Base-by-base conservation (phyloP, 2,329 filamentous ascomycete species). In the Incumbomyces lentus region DNA sequence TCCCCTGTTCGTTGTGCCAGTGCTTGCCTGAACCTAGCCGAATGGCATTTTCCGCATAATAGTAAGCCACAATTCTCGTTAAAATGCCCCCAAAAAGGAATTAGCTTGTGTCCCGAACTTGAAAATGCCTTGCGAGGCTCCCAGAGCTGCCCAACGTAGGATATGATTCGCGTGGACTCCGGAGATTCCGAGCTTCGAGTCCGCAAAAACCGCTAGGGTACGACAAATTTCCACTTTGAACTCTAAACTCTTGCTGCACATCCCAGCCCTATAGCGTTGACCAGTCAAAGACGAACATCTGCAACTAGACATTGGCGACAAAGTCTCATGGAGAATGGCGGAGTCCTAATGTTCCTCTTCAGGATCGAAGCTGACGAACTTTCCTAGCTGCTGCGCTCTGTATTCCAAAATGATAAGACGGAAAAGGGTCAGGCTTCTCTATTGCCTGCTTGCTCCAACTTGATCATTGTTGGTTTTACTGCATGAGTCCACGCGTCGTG, bases 101-200 rank as follows among this genome's bases (percentile, higher is more conserved):
- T 19, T 34, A 34, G 29, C n/a, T 33, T n/a, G n/a, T 13, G 18
- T 26, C 22, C 22, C 22, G 13, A 42, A 42, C 22, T 8, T 8
- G 13, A 42, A 42, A 42, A 42, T 33, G 40, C 40, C 40, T 42
- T 22, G 32, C 40, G 33, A 42, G 40, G 40, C 40, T 42, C 7
- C n/a, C 30, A 14, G 5, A 8, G 22, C 5, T 26, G 36, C 17
- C 36, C 16, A 12, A 19, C 13, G 30, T 11, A 17, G 30, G 29
- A 33, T 30, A 16, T 26, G 26, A 32, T 42, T 10, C 26, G 7
- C 40, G 12, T 8, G 30, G 40, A 18, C n/a, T 22, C 40, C 30
- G 8, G 12, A 42, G 33, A 17, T 11, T 10, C 29, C 8, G 6
- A 14, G 14, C 26, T 30, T 11, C 6, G 14, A 19, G 31, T 10